phyloP scores from a whole-genome alignment of 1,139 yeast species.

The Nakaseomyces uthaithaninus region DNA sequence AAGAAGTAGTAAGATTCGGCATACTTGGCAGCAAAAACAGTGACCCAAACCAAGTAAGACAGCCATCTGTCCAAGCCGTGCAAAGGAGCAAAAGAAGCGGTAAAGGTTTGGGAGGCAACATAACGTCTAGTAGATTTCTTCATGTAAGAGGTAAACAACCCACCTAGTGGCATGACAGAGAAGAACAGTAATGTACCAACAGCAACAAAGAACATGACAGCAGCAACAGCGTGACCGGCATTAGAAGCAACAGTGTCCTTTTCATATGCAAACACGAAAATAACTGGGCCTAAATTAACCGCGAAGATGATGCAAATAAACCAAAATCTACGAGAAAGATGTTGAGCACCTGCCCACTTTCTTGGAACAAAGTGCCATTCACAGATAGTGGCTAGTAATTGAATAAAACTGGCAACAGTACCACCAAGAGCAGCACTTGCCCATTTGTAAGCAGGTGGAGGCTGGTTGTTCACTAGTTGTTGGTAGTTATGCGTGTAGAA shows the following conservation, averaged over 20 bases:
- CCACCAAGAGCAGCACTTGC: conserved; percentile 93
- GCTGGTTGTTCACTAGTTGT: conserved; percentile 77
- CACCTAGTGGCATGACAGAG: conserved; percentile 94
- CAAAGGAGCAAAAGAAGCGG: conserved; percentile 80
- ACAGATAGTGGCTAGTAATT: conserved; percentile 76
- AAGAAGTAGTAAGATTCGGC: conserved; percentile 89
- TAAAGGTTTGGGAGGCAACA: conserved; percentile 90
- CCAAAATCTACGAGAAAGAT: conserved; percentile 76
- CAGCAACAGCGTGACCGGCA: conserved; percentile 74
- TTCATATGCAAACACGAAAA: conserved; percentile 78
- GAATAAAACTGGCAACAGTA: conserved; percentile 70
- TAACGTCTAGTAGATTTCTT: conserved; percentile 81
- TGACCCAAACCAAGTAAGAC: conserved; percentile 84
- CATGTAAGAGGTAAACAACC: conserved; percentile 88
- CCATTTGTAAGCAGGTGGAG: conserved; percentile 84
- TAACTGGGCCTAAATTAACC: conserved; percentile 75
- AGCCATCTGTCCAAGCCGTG: conserved; percentile 92
- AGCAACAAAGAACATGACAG: conserved; percentile 86
- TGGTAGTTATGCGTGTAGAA: conserved; percentile 78
- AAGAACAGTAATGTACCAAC: conserved; percentile 76
- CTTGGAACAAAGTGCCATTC: conserved; percentile 98
- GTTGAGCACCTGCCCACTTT: conserved; percentile 99
- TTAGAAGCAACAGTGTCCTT: conserved; percentile 60
- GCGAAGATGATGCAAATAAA: conserved; percentile 60
- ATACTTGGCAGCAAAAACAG: conserved; percentile 82